Evolutionary conservation across 805 yeast species (phyloP).

Genomic region (Metschnikowia bowlesiae): DNA sequence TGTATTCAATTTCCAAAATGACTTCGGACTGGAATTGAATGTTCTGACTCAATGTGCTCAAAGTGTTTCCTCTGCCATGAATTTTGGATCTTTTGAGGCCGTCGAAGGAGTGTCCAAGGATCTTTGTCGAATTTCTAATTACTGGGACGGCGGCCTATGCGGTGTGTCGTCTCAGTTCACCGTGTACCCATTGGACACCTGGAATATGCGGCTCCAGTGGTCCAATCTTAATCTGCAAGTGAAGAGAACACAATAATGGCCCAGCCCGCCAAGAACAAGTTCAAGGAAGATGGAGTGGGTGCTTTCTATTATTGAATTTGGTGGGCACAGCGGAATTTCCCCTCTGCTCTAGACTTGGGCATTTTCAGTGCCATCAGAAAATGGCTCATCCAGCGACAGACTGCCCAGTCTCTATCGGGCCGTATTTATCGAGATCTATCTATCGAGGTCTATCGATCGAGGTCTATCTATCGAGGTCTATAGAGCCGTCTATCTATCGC

Average conservation of each 20-base stretch:
- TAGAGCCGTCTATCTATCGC: no score
- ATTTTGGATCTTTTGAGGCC: constrained; percentile 89
- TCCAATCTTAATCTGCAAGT: constrained; percentile 66
- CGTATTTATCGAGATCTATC: no score
- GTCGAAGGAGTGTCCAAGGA: constrained; percentile 72
- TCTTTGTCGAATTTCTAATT: constrained; percentile 73
- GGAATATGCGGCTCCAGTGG: constrained; percentile 91
- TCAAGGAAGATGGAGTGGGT: constrained; percentile 68
- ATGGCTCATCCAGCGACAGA: constrained; percentile 64
- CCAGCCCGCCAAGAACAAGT: constrained; percentile 74
- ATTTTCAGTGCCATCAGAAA: constrained; percentile 83
- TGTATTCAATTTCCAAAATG: no score
- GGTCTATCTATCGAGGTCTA: no score
- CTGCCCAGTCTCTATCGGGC: constrained; percentile 30
- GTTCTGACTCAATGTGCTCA: constrained; percentile 69
- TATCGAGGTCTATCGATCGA: no score
- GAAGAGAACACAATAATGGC: constrained; percentile 57
- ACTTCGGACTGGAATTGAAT: no score
- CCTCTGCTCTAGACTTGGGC: constrained; percentile 92
- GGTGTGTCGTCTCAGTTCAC: constrained; percentile 91
- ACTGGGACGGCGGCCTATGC: constrained; percentile 92
- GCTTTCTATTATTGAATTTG: constrained; percentile 78
- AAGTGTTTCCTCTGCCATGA: constrained; percentile 97
- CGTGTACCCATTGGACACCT: constrained; percentile 92
- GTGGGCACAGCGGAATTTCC: constrained; percentile 97